Base-by-base conservation (phyloP, 2,329 filamentous ascomycete species). In the Orbilia javanica region DNA sequence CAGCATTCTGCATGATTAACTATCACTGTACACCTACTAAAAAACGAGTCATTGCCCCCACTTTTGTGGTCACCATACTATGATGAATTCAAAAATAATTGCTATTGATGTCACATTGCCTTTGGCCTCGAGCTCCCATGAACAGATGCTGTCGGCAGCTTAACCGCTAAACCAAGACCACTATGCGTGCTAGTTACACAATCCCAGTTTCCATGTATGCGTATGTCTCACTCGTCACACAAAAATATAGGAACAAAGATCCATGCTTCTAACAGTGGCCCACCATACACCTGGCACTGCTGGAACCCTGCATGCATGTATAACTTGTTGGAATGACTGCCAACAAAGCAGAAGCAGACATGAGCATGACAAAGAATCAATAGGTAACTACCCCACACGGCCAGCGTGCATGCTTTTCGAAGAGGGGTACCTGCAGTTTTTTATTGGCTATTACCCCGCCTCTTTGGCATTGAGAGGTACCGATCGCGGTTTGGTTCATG, bases 331-430 rank as follows among this genome's bases (percentile, higher is more conserved):
- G 52, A 36, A 34, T 11, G 52, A 22, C 52, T 57, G 52, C 52
- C 52, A 57, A 57, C 52, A 57, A 57, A 57, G 52, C 52, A 29
- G n/a, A 57, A n/a, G n/a, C n/a, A n/a, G n/a, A n/a, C n/a, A n/a
- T n/a, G n/a, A n/a, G n/a, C n/a, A n/a, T n/a, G 13, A 31, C 52
- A 57, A 57, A 36, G 29, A 34, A 36, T 22, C 29, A 57, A 29
- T n/a, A 29, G 20, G 22, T 20, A 52, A 52, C 15, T 29, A 4
- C 31, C 4, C 42, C 52, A 57, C 52, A 31, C 50, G 50, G 34
- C n/a, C 29, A 36, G n/a, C n/a, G n/a, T 36, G 52, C 50, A 53
- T 53, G 22, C 15, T 13, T 50, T 53, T 29, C 13, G 27, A 31
- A 3, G 27, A 36, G 52, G 8, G 29, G 15, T 4, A 39, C 18